These are phyloP conservation scores for Henckelia pumila DNA, from an alignment of 257 asterid species.

Conservation along the genomic window DNA sequence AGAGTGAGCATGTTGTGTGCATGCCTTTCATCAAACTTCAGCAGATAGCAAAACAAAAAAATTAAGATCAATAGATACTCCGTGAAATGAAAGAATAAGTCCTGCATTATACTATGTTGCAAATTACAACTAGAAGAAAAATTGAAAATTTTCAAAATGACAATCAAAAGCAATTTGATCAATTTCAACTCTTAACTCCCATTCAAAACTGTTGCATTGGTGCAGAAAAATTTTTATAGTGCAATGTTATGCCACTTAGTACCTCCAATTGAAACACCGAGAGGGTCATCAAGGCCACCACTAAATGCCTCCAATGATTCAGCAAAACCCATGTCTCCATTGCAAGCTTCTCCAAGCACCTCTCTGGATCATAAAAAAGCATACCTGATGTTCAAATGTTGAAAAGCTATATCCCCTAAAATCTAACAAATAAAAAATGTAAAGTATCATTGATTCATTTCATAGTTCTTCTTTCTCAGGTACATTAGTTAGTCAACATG, in stretches of 20 bases:
- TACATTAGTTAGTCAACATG: not conserved
- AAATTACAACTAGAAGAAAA: not conserved
- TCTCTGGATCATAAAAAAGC: constrained; percentile 49
- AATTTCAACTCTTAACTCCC: constrained; percentile 1
- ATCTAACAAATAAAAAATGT: constrained; percentile 18
- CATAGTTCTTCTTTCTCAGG: constrained; percentile 1
- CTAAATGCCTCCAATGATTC: constrained; percentile 90
- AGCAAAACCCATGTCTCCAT: constrained; percentile 75
- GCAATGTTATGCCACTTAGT: constrained; percentile 18
- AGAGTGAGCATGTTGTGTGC: too few relatives aligned
- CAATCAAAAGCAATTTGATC: constrained; percentile 12
- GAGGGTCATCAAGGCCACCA: constrained; percentile 91
- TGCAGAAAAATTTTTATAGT: not conserved
- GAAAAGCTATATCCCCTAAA: not conserved
- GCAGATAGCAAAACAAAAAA: not conserved
- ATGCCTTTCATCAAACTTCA: too few relatives aligned
- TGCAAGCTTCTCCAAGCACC: constrained; percentile 71
- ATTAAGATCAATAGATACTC: constrained; percentile 11
- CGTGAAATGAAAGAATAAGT: constrained; percentile 10
- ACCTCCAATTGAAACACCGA: constrained; percentile 94
- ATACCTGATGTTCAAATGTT: constrained; percentile 6
- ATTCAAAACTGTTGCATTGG: not conserved
- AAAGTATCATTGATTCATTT: not conserved
- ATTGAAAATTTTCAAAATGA: constrained; percentile 1
- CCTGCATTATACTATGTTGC: not conserved